A percentile compares a stretch with the other conserved stretches of the same genome.
phyloP scores from a whole-genome alignment of 257 asterid species.

The Fraxinus anomala region DNA sequence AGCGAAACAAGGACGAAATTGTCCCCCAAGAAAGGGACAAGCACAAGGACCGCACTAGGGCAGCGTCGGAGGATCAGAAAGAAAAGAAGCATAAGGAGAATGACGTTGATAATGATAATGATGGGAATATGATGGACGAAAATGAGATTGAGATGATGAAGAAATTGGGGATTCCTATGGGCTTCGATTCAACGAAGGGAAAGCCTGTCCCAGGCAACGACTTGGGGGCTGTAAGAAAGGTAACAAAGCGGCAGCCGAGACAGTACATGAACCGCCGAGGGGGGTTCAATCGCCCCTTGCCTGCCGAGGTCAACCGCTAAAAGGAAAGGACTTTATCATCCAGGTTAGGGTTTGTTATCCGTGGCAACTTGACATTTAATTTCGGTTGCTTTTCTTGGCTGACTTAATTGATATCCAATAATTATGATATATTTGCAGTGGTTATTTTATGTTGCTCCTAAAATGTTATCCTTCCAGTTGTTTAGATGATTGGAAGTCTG shows the following conservation, averaged over 20 bases:
- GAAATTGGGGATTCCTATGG: slow-evolving; percentile 85
- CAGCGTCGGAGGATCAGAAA: slow-evolving; percentile 36
- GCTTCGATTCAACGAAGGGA: slow-evolving; percentile 94
- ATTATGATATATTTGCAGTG: not conserved
- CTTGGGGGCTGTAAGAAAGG: slow-evolving; percentile 88
- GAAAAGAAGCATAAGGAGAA: slow-evolving; percentile 56
- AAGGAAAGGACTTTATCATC: not conserved
- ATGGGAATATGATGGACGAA: slow-evolving; percentile 57
- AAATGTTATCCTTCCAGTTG: not conserved
- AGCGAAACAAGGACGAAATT: slow-evolving; percentile 64
- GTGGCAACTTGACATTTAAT: slow-evolving; percentile 9
- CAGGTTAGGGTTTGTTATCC: slow-evolving; percentile 51
- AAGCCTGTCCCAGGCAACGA: slow-evolving; percentile 86
- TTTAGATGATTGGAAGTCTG: not conserved
- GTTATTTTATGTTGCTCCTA: not conserved
- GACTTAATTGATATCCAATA: not conserved
- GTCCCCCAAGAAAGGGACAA: slow-evolving; percentile 45
- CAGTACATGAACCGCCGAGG: slow-evolving; percentile 99
- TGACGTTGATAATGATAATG: slow-evolving; percentile 36
- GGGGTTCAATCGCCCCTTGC: slow-evolving; percentile 97
- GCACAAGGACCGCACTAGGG: slow-evolving; percentile 40
- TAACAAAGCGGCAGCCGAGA: slow-evolving; percentile 94
- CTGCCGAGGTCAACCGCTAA: slow-evolving; percentile 82
- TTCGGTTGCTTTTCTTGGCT: not conserved
- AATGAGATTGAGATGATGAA: slow-evolving; percentile 98